Conservation (phyloP, 345 rosid species). For the Lumnitzera racemosa region DNA sequence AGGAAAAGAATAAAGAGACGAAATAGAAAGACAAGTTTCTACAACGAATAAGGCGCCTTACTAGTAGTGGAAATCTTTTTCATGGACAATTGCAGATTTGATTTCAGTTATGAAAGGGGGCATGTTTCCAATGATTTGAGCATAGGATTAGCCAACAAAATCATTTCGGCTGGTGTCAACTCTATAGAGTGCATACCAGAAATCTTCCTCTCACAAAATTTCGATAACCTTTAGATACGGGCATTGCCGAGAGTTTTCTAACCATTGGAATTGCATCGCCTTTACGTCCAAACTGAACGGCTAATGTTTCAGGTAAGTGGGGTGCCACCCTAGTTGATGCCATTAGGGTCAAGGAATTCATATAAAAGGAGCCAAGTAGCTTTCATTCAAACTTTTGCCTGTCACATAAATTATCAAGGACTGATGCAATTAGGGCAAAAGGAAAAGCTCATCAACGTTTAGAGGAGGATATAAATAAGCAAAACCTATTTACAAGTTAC, state of each 20-base stretch:
- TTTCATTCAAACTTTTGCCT: conserved; percentile 32
- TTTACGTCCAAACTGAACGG: conserved; percentile 32
- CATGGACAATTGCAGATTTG: conserved; percentile 21
- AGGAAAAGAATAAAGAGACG: not conserved
- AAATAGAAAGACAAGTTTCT: too few species aligned
- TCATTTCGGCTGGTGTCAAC: conserved; percentile 72
- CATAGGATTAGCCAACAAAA: conserved; percentile 25
- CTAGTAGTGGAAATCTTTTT: conserved; percentile 10
- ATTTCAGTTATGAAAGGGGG: conserved; percentile 48
- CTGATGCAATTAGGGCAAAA: not conserved
- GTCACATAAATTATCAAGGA: not conserved
- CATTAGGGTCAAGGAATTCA: conserved; percentile 25
- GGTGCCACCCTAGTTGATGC: conserved; percentile 25
- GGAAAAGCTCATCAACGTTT: too few species aligned
- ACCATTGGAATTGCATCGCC: conserved; percentile 31
- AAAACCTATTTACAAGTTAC: too few species aligned
- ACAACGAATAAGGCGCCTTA: not conserved
- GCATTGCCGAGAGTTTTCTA: conserved; percentile 27
- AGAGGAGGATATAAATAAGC: too few species aligned
- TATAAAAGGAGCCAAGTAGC: conserved; percentile 23
- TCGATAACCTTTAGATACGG: conserved; percentile 18
- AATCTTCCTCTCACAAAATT: conserved; percentile 36
- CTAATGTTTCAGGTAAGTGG: conserved; percentile 19
- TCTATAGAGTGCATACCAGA: conserved; percentile 41
- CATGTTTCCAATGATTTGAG: conserved; percentile 32